Evolutionary conservation across 2,329 filamentous ascomycete genomes (phyloP).

Genomic region (Phyllosticta capitalensis): DNA sequence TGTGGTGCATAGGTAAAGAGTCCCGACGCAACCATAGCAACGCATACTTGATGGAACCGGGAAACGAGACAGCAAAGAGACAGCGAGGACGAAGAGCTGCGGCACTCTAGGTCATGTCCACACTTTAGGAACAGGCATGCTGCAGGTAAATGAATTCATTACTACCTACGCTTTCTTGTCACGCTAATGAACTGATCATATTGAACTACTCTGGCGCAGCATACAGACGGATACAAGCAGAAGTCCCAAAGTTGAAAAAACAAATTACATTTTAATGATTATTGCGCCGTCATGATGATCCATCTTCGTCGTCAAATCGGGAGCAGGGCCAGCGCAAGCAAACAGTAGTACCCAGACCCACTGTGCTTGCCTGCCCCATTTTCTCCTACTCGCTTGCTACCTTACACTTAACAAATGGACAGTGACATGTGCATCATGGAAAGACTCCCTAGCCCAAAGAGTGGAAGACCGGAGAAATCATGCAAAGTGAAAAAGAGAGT

Average conservation of each 20-base stretch:
- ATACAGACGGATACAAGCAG: not conserved
- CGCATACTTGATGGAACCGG: no score
- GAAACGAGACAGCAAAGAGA: no score
- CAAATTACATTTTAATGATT: not conserved
- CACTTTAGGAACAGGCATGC: no score
- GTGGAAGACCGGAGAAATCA: not conserved
- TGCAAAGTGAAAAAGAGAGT: not conserved
- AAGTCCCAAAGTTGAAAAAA: not conserved
- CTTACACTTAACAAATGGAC: not conserved
- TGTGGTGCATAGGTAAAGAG: no score
- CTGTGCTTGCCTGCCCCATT: not conserved
- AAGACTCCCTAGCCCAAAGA: not conserved
- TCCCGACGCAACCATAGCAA: no score
- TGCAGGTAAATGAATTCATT: no score
- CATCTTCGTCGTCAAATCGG: not conserved
- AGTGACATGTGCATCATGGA: not conserved
- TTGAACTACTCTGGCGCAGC: not conserved
- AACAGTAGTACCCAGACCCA: not conserved
- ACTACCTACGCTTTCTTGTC: no score
- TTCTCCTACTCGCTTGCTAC: not conserved
- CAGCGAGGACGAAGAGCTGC: no score
- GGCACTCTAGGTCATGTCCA: no score
- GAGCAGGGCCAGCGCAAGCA: not conserved
- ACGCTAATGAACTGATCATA: no score
- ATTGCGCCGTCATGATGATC: not conserved